These are phyloP conservation scores for Iris pallida DNA, from an alignment of 116 monocot species.

Conservation along the genomic window DNA sequence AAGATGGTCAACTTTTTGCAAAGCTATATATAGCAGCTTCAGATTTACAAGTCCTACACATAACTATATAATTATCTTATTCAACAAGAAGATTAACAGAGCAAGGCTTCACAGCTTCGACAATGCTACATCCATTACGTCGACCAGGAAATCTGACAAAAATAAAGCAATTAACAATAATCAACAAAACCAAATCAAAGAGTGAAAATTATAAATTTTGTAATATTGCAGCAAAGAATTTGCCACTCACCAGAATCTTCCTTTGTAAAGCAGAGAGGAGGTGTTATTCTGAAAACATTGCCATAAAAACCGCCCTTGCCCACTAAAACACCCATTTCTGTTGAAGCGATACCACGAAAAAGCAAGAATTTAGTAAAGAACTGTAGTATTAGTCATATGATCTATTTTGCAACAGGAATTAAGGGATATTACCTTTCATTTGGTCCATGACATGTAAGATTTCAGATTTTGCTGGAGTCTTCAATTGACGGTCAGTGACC, in stretches of 20 bases:
- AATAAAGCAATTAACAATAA: too few relatives aligned
- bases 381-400: not conserved
- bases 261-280: constrained; percentile 84
- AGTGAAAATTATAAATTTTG: too few relatives aligned
- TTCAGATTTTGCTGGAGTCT: constrained; percentile 80
- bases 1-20: too few relatives aligned
- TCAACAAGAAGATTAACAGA: too few relatives aligned
- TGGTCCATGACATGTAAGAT: constrained; percentile 62
- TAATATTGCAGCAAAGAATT: not conserved
- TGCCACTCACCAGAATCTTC: constrained; percentile 54
- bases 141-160: too few relatives aligned
- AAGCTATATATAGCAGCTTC: too few relatives aligned
- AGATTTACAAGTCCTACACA: too few relatives aligned
- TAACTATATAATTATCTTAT: too few relatives aligned
- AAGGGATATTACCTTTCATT: constrained; percentile 57
- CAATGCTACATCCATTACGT: too few relatives aligned
- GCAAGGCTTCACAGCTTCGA: too few relatives aligned
- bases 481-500: constrained; percentile 59
- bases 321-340: constrained; percentile 86
- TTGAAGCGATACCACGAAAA: not conserved
- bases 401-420: not conserved
- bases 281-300: constrained; percentile 84
- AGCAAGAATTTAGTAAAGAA: too few relatives aligned
- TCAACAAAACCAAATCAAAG: too few relatives aligned
- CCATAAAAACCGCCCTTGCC: constrained; percentile 85